Conservation (phyloP, 257 asterid genomes). For the Solanum neorickii region DNA sequence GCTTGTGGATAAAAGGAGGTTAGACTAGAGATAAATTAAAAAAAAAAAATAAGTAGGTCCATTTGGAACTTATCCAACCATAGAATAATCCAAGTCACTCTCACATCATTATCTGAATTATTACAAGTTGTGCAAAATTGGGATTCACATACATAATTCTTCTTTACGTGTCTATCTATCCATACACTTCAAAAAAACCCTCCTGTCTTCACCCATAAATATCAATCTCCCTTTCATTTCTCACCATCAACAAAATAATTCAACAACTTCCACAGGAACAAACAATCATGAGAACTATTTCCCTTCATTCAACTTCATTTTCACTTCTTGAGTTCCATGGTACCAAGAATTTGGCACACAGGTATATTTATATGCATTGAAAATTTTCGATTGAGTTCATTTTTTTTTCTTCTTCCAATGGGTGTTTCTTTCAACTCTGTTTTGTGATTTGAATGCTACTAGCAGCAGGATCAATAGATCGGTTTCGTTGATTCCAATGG, state of each 20-base stretch:
- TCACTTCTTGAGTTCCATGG: not conserved
- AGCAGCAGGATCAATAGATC: slow-evolving; percentile 9
- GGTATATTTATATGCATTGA: not conserved
- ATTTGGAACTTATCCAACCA: not conserved
- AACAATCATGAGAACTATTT: slow-evolving; percentile 23
- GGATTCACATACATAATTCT: not conserved
- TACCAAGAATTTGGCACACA: not conserved
- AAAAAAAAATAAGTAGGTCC: not conserved
- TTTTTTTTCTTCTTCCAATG: not conserved
- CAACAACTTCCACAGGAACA: not conserved
- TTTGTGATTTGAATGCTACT: not conserved
- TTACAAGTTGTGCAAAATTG: not conserved
- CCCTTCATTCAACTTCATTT: slow-evolving; percentile 15
- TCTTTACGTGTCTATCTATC: not conserved
- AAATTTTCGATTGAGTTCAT: not conserved
- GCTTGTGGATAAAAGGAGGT: not conserved
- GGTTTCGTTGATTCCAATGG: not conserved
- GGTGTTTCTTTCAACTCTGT: not conserved
- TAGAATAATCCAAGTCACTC: not conserved
- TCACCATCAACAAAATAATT: not conserved
- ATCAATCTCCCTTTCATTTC: not conserved
- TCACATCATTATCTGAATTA: not conserved
- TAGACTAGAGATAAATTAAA: not conserved
- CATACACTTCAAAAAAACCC: not conserved
- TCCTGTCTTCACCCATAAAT: not conserved